These are phyloP conservation scores for Penicillium salamii DNA, from an alignment of 495 filamentous ascomycete species.

Conservation along the genomic window DNA sequence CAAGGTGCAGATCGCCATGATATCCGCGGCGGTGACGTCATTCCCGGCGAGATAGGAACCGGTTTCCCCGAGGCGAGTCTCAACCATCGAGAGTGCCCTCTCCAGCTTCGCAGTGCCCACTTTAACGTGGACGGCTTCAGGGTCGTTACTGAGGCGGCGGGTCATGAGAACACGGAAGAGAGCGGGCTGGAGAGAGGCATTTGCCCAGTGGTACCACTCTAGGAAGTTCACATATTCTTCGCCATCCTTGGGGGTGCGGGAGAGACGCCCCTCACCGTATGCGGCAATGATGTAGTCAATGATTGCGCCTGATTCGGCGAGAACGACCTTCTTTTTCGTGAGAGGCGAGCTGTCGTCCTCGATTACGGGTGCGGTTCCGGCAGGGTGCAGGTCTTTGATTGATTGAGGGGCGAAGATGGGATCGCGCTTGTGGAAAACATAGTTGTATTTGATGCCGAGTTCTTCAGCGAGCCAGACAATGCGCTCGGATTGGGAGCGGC, in stretches of 20 bases:
- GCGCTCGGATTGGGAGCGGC: conserved; percentile 57
- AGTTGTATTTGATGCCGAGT: conserved; percentile 50
- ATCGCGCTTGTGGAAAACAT: conserved; percentile 48
- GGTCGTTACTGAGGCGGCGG: conserved; percentile 8
- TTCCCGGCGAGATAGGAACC: conserved; percentile 56
- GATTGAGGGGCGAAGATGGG: conserved; percentile 53
- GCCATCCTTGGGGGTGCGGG: conserved; percentile 34
- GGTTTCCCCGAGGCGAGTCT: conserved; percentile 41
- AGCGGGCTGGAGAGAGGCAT: conserved; percentile 50
- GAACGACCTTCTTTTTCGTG: conserved; percentile 23
- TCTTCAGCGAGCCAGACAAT: conserved; percentile 64
- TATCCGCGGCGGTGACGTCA: conserved; percentile 59
- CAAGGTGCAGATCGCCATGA: conserved; percentile 53
- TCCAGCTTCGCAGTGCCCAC: conserved; percentile 13
- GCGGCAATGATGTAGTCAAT: conserved; percentile 55
- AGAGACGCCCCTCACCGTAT: conserved; percentile 45
- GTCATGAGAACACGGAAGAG: conserved; percentile 26
- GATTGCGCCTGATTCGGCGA: conserved; percentile 55
- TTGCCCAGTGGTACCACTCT: conserved; percentile 61
- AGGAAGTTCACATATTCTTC: conserved; percentile 53
- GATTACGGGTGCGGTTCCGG: conserved; percentile 55
- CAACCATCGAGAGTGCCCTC: conserved; percentile 32
- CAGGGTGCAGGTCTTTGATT: conserved; percentile 48
- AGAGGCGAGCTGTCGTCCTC: conserved; percentile 42
- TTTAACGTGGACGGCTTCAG: conserved; percentile 1